phyloP scores from a whole-genome alignment of 2,329 filamentous ascomycete species.

The Colletotrichum sp. region DNA sequence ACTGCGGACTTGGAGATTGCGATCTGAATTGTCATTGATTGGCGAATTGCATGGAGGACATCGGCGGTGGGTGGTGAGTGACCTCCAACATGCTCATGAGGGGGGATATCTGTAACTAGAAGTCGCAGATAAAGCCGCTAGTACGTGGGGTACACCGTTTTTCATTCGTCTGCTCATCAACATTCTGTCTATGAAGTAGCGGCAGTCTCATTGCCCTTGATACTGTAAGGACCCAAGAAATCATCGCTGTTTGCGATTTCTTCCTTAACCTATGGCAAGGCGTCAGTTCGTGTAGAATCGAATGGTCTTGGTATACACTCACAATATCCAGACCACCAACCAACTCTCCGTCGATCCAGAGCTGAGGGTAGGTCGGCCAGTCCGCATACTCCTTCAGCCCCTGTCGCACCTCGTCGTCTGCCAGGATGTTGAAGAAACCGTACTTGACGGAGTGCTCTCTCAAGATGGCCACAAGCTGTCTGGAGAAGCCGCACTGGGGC shows the following conservation, averaged over 20 bases:
- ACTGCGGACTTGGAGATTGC: not conserved
- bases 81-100: not conserved
- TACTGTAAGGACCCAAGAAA: constrained; percentile 79
- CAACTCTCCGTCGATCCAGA: constrained; percentile 90
- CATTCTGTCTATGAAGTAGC: constrained; percentile 29
- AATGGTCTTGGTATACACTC: constrained; percentile 43
- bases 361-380: constrained; percentile 96
- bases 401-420: constrained; percentile 95
- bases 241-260: constrained; percentile 84
- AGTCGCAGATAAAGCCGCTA: not conserved
- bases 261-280: constrained; percentile 77
- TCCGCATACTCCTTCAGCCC: constrained; percentile 97
- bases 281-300: not conserved
- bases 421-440: constrained; percentile 98
- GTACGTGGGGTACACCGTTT: not conserved
- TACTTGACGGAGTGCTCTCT: constrained; percentile 93
- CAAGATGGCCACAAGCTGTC: constrained; percentile 85
- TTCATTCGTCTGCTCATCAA: not conserved
- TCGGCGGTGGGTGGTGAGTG: not conserved
- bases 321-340: constrained; percentile 96
- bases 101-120: not conserved
- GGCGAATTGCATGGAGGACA: not conserved
- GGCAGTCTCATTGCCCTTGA: constrained; percentile 47
- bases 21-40: not conserved
- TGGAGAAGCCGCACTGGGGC: constrained; percentile 91